phyloP scores from a whole-genome alignment of 73 alveolate genomes.

The Paramecium primaurelia region DNA sequence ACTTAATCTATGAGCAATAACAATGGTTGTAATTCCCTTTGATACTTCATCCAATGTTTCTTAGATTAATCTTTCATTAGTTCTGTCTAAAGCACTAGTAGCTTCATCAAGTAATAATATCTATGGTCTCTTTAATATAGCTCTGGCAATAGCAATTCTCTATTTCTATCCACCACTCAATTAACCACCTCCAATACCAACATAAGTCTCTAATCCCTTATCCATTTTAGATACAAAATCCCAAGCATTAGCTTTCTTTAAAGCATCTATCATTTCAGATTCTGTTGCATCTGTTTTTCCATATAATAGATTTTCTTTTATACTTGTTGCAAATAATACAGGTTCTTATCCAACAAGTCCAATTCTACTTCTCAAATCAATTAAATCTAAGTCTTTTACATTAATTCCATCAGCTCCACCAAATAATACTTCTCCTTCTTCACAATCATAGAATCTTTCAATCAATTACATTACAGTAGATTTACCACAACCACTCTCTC shows the following conservation, averaged over 20 bases:
- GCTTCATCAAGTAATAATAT: constrained; percentile 68
- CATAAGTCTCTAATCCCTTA: constrained; percentile 50
- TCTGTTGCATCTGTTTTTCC: constrained; percentile 89
- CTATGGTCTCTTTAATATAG: constrained; percentile 63
- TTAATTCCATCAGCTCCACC: constrained; percentile 71
- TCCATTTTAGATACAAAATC: constrained; percentile 55
- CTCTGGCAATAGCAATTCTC: constrained; percentile 70
- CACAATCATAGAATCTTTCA: constrained; percentile 79
- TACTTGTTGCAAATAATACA: constrained; percentile 75
- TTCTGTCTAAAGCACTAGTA: constrained; percentile 66
- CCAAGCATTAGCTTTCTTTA: constrained; percentile 78
- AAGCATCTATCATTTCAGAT: constrained; percentile 81
- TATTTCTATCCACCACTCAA: constrained; percentile 68
- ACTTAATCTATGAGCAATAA: constrained; percentile 82
- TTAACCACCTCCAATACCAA: constrained; percentile 62
- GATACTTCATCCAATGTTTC: constrained; percentile 55
- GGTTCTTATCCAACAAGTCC: constrained; percentile 96
- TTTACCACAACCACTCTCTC: constrained; percentile 90
- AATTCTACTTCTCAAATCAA: constrained; percentile 74
- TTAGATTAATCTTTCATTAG: constrained; percentile 51
- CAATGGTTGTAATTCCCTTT: constrained; percentile 68
- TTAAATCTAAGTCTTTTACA: constrained; percentile 63
- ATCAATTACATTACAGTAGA: constrained; percentile 74
- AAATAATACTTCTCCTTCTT: constrained; percentile 69
- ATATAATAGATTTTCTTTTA: constrained; percentile 76